Percentiles rank a stretch among this genome's conserved stretches.
These are phyloP conservation scores for Gossypium gossypioides DNA, from an alignment of 441 rosid genomes.

Conservation along the genomic window DNA sequence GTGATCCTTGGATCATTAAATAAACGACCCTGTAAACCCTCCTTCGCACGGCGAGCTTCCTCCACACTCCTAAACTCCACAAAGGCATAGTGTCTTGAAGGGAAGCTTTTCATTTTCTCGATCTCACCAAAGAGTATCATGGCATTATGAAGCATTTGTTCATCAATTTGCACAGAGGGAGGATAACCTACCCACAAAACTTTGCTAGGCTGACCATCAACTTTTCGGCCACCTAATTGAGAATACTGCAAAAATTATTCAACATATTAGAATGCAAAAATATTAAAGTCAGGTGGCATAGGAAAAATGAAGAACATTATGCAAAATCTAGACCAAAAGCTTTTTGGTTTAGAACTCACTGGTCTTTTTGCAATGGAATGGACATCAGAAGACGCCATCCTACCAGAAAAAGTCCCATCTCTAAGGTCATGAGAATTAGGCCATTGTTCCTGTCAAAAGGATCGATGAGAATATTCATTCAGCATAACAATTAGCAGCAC, in stretches of 20 bases:
- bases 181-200: constrained; percentile 90
- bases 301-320: constrained; percentile 5
- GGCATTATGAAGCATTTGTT: constrained; percentile 87
- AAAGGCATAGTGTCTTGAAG: constrained; percentile 72
- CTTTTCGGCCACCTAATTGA: constrained; percentile 41
- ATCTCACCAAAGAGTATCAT: constrained; percentile 97
- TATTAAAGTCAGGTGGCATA: neutral
- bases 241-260: constrained; percentile 33
- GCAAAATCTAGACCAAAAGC: neutral
- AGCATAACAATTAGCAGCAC: neutral
- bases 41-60: constrained; percentile 91
- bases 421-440: constrained; percentile 41
- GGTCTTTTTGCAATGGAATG: constrained; percentile 40
- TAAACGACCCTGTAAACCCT: constrained; percentile 84
- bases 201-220: constrained; percentile 67
- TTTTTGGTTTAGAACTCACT: constrained; percentile 32
- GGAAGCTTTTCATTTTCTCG: constrained; percentile 77
- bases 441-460: constrained; percentile 48
- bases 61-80: constrained; percentile 89
- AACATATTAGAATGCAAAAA: constrained; percentile 10
- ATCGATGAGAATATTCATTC: constrained; percentile 8
- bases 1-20: constrained; percentile 85
- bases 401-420: constrained; percentile 34
- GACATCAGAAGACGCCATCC: constrained; percentile 27
- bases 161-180: constrained; percentile 78